Base-by-base conservation (phyloP, 306 rosid species). In the Clitoria ternatea region DNA sequence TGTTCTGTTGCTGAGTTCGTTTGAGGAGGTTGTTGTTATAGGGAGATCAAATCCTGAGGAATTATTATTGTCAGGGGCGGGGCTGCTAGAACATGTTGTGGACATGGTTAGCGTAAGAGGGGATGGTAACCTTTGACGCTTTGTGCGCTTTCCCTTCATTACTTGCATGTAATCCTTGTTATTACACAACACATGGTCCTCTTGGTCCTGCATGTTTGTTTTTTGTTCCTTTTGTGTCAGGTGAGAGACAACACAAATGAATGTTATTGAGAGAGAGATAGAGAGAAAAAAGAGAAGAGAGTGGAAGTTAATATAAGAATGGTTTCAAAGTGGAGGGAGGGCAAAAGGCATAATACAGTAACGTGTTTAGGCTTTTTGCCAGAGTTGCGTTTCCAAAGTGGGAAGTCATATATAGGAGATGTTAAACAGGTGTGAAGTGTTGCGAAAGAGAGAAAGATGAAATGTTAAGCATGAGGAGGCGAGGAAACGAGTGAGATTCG, bases 401-500 rank as follows among this genome's bases (percentile, higher is more conserved):
- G 84, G 79, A 83, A 89, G 91, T 87, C 84, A 36, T 79, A 82
- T 69, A 75, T 62, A 65, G 56, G 37, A 30, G 12, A 32, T 32
- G 36, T 32, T 3, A 3, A 32, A 59, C 6, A 59, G 26, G 7
- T 59, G 65, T 32, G 65, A 32, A 59, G 61, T 26, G 44, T 14
- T 11, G 23, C n/a, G 65, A 74, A 61, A 27, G 61, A 54, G 73
- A 74, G 64, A 74, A 18, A 76, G 92, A 82, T 76, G 88, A 81
- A 83, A 75, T 83, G 80, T 74, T 48, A 80, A 84, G 93, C 81
- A 82, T 81, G 94, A 83, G 87, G 93, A 89, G 83, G 88, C 70
- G 66, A 83, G 90, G 94, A 85, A 85, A 86, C 52, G 83, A 89
- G 98, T 87, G 89, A 86, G 92, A 92, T 92, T 89, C 98, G 89